phyloP scores from a whole-genome alignment of 352 stramenopile species.

The Phytophthora litchii region DNA sequence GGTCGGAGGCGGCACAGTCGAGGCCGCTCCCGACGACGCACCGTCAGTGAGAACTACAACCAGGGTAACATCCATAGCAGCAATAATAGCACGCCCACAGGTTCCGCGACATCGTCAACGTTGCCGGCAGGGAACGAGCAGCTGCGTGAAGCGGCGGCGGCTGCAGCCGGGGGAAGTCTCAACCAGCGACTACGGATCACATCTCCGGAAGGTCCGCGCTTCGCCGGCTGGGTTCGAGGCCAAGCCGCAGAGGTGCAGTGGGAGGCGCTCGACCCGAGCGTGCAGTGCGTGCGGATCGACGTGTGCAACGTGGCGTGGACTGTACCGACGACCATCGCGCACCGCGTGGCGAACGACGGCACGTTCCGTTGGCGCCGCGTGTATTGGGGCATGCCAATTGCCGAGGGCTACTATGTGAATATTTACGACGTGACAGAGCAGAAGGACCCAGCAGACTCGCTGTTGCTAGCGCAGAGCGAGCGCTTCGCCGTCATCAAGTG shows the following conservation, averaged over 20 bases:
- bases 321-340: slow-evolving; percentile 78
- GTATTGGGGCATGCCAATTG: slow-evolving; percentile 88
- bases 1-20: slow-evolving; percentile 48
- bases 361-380: slow-evolving; percentile 77
- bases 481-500: slow-evolving; percentile 69
- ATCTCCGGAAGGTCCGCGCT: slow-evolving; percentile 50
- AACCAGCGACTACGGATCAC: slow-evolving; percentile 62
- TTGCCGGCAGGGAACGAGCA: slow-evolving; percentile 38
- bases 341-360: slow-evolving; percentile 70
- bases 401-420: slow-evolving; percentile 87
- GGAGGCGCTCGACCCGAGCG: slow-evolving; percentile 72
- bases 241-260: slow-evolving; percentile 81
- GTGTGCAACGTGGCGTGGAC: slow-evolving; percentile 87
- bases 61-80: slow-evolving; percentile 21
- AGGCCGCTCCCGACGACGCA: slow-evolving; percentile 40
- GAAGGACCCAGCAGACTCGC: slow-evolving; percentile 42
- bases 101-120: slow-evolving; percentile 23
- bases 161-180: slow-evolving; percentile 13
- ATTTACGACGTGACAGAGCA: slow-evolving; percentile 84
- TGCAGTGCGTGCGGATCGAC: slow-evolving; percentile 81
- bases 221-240: slow-evolving; percentile 75
- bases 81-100: slow-evolving; percentile 32
- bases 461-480: slow-evolving; percentile 72
- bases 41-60: slow-evolving; percentile 43
- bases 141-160: slow-evolving; percentile 36